These are phyloP conservation scores for Termitomyces sp. DNA, from an alignment of 768 basidiomycete species.

Conservation along the genomic window DNA sequence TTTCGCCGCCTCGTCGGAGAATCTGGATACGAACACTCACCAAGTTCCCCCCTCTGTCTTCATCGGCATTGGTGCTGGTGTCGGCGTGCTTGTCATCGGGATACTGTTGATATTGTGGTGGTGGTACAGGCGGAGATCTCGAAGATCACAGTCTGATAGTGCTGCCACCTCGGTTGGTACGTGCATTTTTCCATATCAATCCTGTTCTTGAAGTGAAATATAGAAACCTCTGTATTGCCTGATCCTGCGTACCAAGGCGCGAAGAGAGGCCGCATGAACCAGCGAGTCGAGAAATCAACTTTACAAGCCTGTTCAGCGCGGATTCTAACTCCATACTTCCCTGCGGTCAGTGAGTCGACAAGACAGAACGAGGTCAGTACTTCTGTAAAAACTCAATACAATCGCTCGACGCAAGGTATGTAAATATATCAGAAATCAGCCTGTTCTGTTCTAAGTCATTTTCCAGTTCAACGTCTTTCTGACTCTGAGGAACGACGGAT, in stretches of 20 bases:
- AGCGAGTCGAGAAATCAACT: neutral
- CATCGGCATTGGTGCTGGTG: neutral
- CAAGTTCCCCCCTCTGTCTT: neutral
- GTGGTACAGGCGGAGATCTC: neutral
- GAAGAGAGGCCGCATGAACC: neutral
- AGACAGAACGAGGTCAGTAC: neutral
- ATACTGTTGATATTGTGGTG: neutral
- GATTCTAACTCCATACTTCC: neutral
- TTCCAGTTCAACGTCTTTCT: neutral
- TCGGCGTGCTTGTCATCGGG: neutral
- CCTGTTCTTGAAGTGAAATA: neutral
- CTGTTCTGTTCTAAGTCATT: neutral
- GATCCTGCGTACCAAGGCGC: neutral
- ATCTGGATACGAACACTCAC: neutral
- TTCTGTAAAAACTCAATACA: neutral
- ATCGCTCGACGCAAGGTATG: neutral
- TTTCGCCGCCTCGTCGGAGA: neutral
- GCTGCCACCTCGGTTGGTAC: neutral
- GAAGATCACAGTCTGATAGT: neutral
- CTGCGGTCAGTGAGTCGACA: neutral
- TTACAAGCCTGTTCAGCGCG: too few relatives aligned
- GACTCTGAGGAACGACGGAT: neutral
- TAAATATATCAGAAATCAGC: neutral
- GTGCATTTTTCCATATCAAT: neutral
- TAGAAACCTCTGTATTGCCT: neutral